Conservation (phyloP, 345 rosid species). For the Pugionium cornutum region DNA sequence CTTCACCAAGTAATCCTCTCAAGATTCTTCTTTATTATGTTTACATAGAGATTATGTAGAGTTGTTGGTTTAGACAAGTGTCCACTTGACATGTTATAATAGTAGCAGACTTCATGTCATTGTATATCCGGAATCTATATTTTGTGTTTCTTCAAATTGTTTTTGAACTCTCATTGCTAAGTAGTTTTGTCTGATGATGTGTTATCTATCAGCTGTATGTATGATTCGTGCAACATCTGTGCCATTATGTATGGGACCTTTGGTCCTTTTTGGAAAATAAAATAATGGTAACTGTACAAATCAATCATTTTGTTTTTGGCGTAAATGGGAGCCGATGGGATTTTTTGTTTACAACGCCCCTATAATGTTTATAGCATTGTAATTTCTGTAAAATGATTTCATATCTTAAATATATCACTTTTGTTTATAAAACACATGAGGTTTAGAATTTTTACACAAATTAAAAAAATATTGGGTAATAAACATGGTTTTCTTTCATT, state of each 20-base stretch:
- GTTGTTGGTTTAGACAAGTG: conserved; percentile 15
- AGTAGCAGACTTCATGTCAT: conserved; percentile 11
- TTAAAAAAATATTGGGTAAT: no score
- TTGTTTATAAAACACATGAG: no score
- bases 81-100: conserved; percentile 2
- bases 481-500: no score
- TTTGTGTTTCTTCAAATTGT: not conserved
- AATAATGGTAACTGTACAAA: no score
- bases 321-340: no score
- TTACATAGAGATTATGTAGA: conserved; percentile 36
- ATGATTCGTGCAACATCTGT: not conserved
- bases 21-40: conserved; percentile 17
- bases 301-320: no score
- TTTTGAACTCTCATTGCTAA: not conserved
- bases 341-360: no score
- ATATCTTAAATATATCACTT: no score
- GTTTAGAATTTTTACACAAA: no score
- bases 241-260: not conserved
- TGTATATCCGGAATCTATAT: conserved; percentile 20
- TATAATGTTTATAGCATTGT: no score
- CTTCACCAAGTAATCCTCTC: conserved; percentile 17
- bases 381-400: no score
- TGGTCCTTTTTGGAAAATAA: not conserved
- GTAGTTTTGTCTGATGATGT: not conserved
- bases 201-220: not conserved